A percentile compares a stretch with the other conserved stretches of the same genome.
Conservation (phyloP, 345 rosid genomes). For the Murraya koenigii region DNA sequence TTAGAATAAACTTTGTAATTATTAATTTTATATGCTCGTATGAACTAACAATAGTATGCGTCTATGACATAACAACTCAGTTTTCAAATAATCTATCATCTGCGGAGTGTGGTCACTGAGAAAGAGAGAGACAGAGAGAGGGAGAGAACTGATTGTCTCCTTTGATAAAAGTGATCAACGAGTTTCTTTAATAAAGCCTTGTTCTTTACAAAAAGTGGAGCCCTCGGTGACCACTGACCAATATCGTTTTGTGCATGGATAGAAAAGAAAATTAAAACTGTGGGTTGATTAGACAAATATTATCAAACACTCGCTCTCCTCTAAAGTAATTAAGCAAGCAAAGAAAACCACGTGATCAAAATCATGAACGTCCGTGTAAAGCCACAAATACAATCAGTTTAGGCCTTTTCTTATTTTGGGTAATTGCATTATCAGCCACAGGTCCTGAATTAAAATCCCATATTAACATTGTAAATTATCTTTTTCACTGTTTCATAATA, state of each 20-base stretch:
- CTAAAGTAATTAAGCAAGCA: background rate
- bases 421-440: background rate
- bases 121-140: background rate
- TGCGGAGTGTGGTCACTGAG: background rate
- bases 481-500: too few species aligned
- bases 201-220: constrained; percentile 4
- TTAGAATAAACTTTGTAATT: too few species aligned
- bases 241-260: background rate
- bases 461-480: too few species aligned
- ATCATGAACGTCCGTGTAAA: background rate
- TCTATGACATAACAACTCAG: too few species aligned
- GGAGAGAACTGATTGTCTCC: background rate
- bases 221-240: background rate
- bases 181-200: background rate
- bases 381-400: background rate
- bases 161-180: constrained; percentile 2
- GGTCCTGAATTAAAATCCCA: too few species aligned
- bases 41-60: too few species aligned
- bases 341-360: background rate
- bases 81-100: too few species aligned
- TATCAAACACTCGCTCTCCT: background rate
- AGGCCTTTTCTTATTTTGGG: background rate
- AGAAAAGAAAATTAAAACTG: background rate
- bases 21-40: too few species aligned
- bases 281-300: background rate